Base-by-base conservation (phyloP, 2,329 filamentous ascomycete species). In the Talaromyces sp. region DNA sequence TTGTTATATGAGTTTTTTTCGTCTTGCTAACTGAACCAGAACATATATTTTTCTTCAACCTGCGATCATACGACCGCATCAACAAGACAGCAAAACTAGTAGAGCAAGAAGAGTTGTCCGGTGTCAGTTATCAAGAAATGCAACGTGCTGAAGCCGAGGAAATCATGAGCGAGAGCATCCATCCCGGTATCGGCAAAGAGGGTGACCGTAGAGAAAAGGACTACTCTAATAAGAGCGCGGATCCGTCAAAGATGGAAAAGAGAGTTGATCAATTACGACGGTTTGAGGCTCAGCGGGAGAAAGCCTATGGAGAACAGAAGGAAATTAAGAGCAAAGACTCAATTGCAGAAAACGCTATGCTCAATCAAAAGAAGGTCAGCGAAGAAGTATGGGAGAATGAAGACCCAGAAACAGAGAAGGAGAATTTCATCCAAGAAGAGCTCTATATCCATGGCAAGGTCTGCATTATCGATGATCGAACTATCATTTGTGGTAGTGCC, bases 381-480 rank as follows among this genome's bases (percentile, higher is more conserved):
- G 82, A 81, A 3, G 86, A 90, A 10, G 90, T 95, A 73, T 69
- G 77, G 0, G 97, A 91, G 90, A 88, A 92, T 17, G 88, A 90
- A 17, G 77, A 88, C 3, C 78, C 85, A 0, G 84, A 93, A 66
- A 84, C 85, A 1, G 94, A 97, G 73, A 88, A 92, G 60, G 83
- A 88, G 58, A 91, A 95, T 71, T 95, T 94, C 80, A 88, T 97
- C 61, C 93, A 96, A 71, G 94, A 99, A 72, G 93, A 99, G 74
- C 83, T 97, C 1, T 99, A 99, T 72, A 88, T 97, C 54, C 94
- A 99, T 73, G 89, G 87, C 29, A 99, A 97, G 77, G 82, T 97
- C 38, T 74, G 77, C 61, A 94, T 96, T 62, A 90, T 88, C 51
- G 91, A 96, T 69, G 92, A 96, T 72, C 56, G 53, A 82, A 81